Base-by-base conservation (phyloP, 257 asterid species). In the Fraxinus pennsylvanica region DNA sequence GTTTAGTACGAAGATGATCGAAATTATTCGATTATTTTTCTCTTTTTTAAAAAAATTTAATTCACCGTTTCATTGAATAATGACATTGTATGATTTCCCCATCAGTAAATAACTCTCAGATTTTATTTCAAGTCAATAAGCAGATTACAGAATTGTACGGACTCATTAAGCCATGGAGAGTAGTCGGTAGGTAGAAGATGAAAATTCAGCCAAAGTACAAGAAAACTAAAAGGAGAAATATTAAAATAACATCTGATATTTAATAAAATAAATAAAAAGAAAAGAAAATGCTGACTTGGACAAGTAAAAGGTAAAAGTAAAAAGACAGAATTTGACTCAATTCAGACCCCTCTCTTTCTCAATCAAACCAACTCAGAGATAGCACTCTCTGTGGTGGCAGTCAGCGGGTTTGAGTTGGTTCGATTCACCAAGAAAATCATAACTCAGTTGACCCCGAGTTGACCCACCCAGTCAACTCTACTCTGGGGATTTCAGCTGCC, bases 241-340 rank as follows among this genome's bases (percentile, higher is more conserved):
- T 73, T 57, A 79, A 72, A 75, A 50, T 71, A 78, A 29, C 32
- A 70, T 77, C 70, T 69, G 65, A 77, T 38, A 81, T 47, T 45
- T 7, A n/a, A 68, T 33, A 29, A 52, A 21, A 36, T 22, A 72
- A 35, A 72, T 52, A 38, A 66, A 43, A 41, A 10, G 10, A 63
- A 69, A 63, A 29, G 29, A 38, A 75, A 17, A 76, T 50, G 82
- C 81, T 79, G 88, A 78, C 81, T 83, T 73, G 13, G 78, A 61
- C 86, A 59, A 71, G 81, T 71, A 74, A 81, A 82, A 85, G 66
- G 66, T 57, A n/a, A 72, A 78, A 82, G 86, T 74, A 86, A 88
- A 84, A 83, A 82, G 90, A 88, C 91, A 85, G 78, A 90, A 88
- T 84, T 88, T 87, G 94, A 90, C 88, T 81, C 79, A 74, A 78